A percentile compares a stretch with the other conserved stretches of the same genome.
Conservation (phyloP, 495 filamentous ascomycete species). For the Aspergillus sparsus region DNA sequence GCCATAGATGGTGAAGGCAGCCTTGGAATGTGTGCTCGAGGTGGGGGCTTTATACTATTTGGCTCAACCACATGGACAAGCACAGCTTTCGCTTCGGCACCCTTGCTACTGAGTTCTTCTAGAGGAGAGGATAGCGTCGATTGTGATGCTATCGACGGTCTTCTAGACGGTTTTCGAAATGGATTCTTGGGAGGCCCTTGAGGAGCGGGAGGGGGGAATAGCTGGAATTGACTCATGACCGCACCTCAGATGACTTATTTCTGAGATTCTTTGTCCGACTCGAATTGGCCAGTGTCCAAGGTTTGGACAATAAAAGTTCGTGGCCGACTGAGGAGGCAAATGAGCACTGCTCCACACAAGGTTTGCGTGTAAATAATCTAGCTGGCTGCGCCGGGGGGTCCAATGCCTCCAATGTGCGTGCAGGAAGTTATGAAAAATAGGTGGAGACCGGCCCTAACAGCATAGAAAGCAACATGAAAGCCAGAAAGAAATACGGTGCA, state of each 20-base stretch:
- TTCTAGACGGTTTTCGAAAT: slow-evolving; percentile 35
- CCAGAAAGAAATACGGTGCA: slow-evolving; percentile 1
- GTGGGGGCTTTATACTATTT: slow-evolving; percentile 31
- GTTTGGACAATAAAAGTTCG: background rate
- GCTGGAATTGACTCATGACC: slow-evolving; percentile 51
- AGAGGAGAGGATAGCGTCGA: slow-evolving; percentile 39
- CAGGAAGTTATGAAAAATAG: slow-evolving; percentile 3
- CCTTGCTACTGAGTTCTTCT: slow-evolving; percentile 35
- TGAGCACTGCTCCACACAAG: background rate
- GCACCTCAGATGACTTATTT: background rate
- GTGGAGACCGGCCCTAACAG: background rate
- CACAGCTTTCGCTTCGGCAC: slow-evolving; percentile 40
- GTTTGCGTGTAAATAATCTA: background rate
- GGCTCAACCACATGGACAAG: slow-evolving; percentile 44
- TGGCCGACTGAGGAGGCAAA: background rate
- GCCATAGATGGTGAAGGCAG: slow-evolving; percentile 24
- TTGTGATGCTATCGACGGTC: slow-evolving; percentile 29
- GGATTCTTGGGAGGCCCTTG: slow-evolving; percentile 42
- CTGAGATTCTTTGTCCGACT: background rate
- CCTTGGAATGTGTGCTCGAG: slow-evolving; percentile 24
- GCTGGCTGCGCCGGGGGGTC: background rate
- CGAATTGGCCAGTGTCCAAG: background rate
- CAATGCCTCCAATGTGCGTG: slow-evolving; percentile 8
- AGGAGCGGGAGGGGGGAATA: slow-evolving; percentile 55
- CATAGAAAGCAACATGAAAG: background rate